Percentiles rank a stretch among this genome's conserved stretches.
phyloP scores from a whole-genome alignment of 1,284 basidiomycete genomes.

The Tilletia walkeri region DNA sequence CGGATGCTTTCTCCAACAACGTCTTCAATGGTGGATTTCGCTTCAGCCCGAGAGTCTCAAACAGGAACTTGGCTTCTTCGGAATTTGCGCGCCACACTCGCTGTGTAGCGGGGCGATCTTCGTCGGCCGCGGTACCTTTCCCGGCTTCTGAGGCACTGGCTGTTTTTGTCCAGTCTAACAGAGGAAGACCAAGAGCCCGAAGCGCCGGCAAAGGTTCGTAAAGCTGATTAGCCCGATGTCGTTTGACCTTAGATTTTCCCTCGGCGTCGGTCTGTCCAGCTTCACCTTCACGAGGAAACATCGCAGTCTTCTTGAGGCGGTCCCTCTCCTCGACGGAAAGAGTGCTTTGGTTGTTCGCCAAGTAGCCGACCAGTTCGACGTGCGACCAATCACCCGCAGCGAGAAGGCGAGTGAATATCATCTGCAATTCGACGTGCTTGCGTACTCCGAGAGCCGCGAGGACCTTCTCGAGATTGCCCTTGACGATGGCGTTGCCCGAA shows the following conservation, averaged over 20 bases:
- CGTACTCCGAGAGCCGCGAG: constrained; percentile 78
- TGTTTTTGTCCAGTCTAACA: constrained; percentile 79
- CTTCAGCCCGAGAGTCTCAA: constrained; percentile 70
- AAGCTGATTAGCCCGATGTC: constrained; percentile 48
- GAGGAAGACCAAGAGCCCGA: constrained; percentile 71
- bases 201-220: constrained; percentile 81
- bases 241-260: constrained; percentile 36
- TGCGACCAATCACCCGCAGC: constrained; percentile 58
- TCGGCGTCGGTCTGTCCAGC: constrained; percentile 37
- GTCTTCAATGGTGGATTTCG: constrained; percentile 70
- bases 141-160: constrained; percentile 46
- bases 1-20: constrained; percentile 56
- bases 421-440: constrained; percentile 71
- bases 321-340: constrained; percentile 70
- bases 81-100: constrained; percentile 37
- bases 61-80: constrained; percentile 74
- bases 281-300: constrained; percentile 63
- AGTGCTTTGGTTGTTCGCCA: constrained; percentile 77
- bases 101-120: constrained; percentile 12
- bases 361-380: constrained; percentile 58
- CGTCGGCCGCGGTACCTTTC: not conserved
- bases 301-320: constrained; percentile 73
- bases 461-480: constrained; percentile 74
- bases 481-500: constrained; percentile 65
- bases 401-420: constrained; percentile 58